Percentiles rank a stretch among this genome's conserved stretches.
Conservation (phyloP, 257 asterid species). For the Salvia splendens region DNA sequence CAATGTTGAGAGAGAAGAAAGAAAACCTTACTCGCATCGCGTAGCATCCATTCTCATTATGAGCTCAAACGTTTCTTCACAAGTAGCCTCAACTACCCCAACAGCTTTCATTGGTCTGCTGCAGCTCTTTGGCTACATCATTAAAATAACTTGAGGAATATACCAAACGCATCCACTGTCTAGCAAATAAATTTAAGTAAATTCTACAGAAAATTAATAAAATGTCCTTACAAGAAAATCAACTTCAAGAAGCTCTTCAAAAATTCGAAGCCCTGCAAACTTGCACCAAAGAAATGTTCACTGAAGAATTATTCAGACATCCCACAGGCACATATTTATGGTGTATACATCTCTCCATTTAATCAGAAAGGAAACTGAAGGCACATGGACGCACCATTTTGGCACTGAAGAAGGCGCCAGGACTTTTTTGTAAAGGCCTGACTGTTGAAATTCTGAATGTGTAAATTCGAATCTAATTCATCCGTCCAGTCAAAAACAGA, state of each 20-base stretch:
- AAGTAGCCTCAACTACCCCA: conserved; percentile 87
- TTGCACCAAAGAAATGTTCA: conserved; percentile 25
- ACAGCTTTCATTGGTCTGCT: conserved; percentile 96
- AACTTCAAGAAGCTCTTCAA: conserved; percentile 81
- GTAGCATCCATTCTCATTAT: conserved; percentile 92
- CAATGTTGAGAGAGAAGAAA: conserved; percentile 24
- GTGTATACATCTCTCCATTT: conserved; percentile 4
- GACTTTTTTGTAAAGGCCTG: conserved; percentile 78
- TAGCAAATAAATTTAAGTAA: conserved; percentile 28
- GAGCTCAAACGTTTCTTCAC: conserved; percentile 88
- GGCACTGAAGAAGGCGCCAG: conserved; percentile 95
- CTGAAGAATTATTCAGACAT: conserved; percentile 27
- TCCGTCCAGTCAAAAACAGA: conserved; percentile 85
- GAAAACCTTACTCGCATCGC: conserved; percentile 72
- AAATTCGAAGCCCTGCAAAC: conserved; percentile 85
- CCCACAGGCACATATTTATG: conserved; percentile 22
- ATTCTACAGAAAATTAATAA: conserved; percentile 4
- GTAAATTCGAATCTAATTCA: conserved; percentile 69
- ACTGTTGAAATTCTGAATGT: conserved; percentile 59
- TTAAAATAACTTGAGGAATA: conserved; percentile 26
- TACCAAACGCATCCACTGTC: conserved; percentile 27
- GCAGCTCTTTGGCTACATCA: conserved; percentile 85
- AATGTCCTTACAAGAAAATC: conserved; percentile 68
- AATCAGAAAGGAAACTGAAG: conserved; percentile 8
- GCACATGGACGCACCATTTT: conserved; percentile 59